Base-by-base conservation (phyloP, 2,329 filamentous ascomycete species). In the Ophiostoma perfectum region DNA sequence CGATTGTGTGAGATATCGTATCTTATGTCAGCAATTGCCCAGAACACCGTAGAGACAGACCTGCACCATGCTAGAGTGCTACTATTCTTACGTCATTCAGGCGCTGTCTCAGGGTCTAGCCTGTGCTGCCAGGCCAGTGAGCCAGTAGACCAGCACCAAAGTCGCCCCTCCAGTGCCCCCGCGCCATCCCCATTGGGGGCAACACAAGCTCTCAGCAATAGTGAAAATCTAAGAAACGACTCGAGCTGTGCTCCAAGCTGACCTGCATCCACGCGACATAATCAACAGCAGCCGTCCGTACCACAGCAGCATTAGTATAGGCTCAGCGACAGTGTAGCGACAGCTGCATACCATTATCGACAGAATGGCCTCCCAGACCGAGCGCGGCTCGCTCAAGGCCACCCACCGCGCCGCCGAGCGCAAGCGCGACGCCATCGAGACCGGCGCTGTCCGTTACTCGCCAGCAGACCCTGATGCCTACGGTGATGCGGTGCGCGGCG, bases 401-500 rank as follows among this genome's bases (percentile, higher is more conserved):
- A 75, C 82, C 70, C 86, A 82, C 73, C 76, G 80, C 66, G 76
- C 79, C 14, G 84, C 85, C 69, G 84, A 87, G 73, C 74, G 77
- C 64, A 80, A 81, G 72, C 83, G 84, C n/a, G 75, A 76, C 49
- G 75, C 79, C n/a, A 75, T 97, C 66, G 88, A 92, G 72, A 64
- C 65, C 2, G 70, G 69, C 45, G 52, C 65, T 16, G 63, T 69
- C 45, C 45, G 63, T 18, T 64, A 45, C 63, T 44, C 41, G 41
- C 41, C 63, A 5, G 18, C 63, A 1, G 63, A 73, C 90, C 75
- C 84, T 86, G 69, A 90, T 86, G 72, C 86, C 38, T 94, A 90
- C 79, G 86, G 87, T 75, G 84, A 89, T 72, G 87, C 87, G 74
- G 83, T 97, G 73, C 81, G 82, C 70, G 79, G 82, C 52, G 86